Percentiles rank a stretch among this genome's conserved stretches.
Conservation (phyloP, 1,139 yeast genomes). For the Pichia norvegensis region DNA sequence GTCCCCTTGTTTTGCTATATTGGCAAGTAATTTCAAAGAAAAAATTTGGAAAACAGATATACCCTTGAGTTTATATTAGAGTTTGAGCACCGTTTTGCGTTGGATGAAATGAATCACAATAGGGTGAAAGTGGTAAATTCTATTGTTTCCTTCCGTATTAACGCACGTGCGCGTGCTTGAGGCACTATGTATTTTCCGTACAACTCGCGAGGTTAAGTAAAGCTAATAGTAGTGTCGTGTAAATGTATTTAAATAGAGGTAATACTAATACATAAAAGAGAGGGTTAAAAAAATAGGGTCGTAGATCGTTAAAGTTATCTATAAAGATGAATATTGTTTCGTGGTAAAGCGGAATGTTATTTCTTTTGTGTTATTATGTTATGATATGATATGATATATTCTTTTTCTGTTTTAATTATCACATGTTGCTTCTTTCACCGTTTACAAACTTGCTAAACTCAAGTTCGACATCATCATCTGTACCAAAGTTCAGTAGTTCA, state of each 20-base stretch:
- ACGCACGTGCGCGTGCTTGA: neutral
- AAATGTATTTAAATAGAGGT: too few relatives aligned
- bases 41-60: too few relatives aligned
- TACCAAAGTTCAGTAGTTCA: conserved; percentile 4
- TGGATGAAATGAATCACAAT: neutral
- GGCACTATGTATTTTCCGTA: too few relatives aligned
- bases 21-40: neutral
- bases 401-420: too few relatives aligned
- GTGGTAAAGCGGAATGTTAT: too few relatives aligned
- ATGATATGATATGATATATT: too few relatives aligned
- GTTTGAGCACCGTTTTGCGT: neutral
- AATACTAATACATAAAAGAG: too few relatives aligned
- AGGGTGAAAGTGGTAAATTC: neutral
- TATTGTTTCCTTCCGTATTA: neutral
- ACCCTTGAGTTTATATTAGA: neutral
- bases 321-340: neutral
- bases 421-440: conserved; percentile 11
- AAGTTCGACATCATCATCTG: conserved; percentile 19
- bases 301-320: neutral
- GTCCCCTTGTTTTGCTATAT: neutral
- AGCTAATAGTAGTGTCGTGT: too few relatives aligned
- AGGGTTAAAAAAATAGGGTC: too few relatives aligned
- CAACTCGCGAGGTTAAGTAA: too few relatives aligned
- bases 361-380: too few relatives aligned
- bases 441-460: conserved; percentile 26